These are phyloP conservation scores for Aspergillus novoparasiticus DNA, from an alignment of 2,329 filamentous ascomycete genomes.

Conservation along the genomic window DNA sequence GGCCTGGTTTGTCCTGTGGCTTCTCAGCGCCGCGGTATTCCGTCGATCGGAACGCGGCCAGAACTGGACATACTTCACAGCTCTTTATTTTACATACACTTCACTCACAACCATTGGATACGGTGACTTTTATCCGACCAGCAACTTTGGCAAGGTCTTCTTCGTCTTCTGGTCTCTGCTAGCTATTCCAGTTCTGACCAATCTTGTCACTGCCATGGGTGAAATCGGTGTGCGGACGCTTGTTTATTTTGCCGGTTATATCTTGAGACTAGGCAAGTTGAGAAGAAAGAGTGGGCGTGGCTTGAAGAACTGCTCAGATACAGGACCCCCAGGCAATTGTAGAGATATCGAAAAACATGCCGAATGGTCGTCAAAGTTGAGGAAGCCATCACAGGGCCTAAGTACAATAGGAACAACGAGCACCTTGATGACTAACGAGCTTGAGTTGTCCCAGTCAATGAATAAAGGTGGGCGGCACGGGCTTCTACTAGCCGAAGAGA, in stretches of 20 bases:
- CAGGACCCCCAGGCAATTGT: not conserved
- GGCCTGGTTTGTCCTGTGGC: not conserved
- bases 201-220: not conserved
- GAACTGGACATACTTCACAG: not conserved
- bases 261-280: not conserved
- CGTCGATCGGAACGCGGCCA: not conserved
- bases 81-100: not conserved
- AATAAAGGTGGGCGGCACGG: not conserved
- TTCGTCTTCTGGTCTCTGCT: not conserved
- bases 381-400: not conserved
- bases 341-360: not conserved
- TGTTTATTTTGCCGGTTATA: not conserved
- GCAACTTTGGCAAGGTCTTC: not conserved
- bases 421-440: not conserved
- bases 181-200: not conserved
- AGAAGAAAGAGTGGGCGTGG: not conserved
- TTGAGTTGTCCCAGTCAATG: not conserved
- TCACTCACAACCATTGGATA: not conserved
- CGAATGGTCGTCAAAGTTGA: not conserved
- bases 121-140: not conserved
- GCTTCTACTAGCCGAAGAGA: not conserved
- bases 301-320: not conserved
- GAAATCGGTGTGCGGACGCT: not conserved
- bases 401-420: not conserved
- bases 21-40: not conserved